These are phyloP conservation scores for Lentinula novae-zelandiae DNA, from an alignment of 1,284 basidiomycete genomes.

Conservation along the genomic window DNA sequence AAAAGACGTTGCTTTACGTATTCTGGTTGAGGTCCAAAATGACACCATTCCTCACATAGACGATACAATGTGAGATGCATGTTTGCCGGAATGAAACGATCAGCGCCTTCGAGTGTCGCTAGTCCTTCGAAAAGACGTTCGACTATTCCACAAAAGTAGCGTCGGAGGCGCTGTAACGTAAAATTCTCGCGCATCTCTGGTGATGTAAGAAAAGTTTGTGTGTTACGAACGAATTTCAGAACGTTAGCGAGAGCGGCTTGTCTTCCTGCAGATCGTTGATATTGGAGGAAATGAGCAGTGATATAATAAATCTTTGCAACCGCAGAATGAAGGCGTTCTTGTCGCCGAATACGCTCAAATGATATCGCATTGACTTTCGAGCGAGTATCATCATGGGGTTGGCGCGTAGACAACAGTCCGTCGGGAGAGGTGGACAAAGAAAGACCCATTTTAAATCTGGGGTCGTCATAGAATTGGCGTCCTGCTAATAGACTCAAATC, in stretches of 20 bases:
- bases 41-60: conserved; percentile 93
- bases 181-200: conserved; percentile 74
- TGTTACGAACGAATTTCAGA: conserved; percentile 84
- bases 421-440: conserved; percentile 27
- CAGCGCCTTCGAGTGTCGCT: conserved; percentile 68
- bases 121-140: conserved; percentile 83
- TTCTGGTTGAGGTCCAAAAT: conserved; percentile 76
- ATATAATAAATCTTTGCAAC: conserved; percentile 89
- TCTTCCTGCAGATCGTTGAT: conserved; percentile 66
- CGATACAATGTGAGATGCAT: conserved; percentile 81
- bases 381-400: conserved; percentile 62
- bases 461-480: conserved; percentile 81
- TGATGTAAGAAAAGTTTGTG: conserved; percentile 72
- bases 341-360: conserved; percentile 60
- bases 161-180: conserved; percentile 78
- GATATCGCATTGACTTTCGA: conserved; percentile 40
- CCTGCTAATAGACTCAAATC: conserved; percentile 79
- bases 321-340: conserved; percentile 83
- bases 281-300: conserved; percentile 75
- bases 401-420: conserved; percentile 58
- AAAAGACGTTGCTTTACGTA: conserved; percentile 71
- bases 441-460: conserved; percentile 47
- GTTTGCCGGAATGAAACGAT: conserved; percentile 74
- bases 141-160: conserved; percentile 88
- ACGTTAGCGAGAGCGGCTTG: conserved; percentile 76